A percentile compares a stretch with the other conserved stretches of the same genome.
Evolutionary conservation across 2,329 filamentous ascomycete genomes (phyloP).

Genomic region (Raffaelea ambrosiae): DNA sequence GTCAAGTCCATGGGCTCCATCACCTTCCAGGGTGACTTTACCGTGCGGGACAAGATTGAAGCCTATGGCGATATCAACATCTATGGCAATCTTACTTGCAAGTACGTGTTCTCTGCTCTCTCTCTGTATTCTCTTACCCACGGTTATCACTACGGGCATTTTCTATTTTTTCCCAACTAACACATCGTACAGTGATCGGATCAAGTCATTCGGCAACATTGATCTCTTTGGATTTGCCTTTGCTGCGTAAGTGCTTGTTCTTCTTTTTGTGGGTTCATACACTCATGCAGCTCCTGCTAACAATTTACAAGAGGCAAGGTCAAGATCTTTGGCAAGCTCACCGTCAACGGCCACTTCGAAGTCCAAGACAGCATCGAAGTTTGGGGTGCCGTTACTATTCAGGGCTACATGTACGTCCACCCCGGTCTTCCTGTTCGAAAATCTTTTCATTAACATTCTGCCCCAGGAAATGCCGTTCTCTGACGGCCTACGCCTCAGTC

Average conservation of each 20-base stretch:
- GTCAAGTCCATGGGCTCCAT: slow-evolving; percentile 37
- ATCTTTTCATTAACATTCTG: not conserved
- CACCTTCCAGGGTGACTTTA: slow-evolving; percentile 33
- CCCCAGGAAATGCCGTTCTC: slow-evolving; percentile 32
- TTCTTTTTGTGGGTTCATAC: too few species aligned
- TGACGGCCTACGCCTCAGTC: slow-evolving; percentile 36
- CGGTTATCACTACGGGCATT: not conserved
- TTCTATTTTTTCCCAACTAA: not conserved
- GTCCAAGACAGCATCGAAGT: slow-evolving; percentile 33
- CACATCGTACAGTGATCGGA: slow-evolving; percentile 23
- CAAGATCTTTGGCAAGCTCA: slow-evolving; percentile 38
- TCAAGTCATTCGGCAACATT: slow-evolving; percentile 40
- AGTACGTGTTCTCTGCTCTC: slow-evolving; percentile 21
- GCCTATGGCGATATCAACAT: slow-evolving; percentile 36
- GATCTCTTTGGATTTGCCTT: slow-evolving; percentile 28
- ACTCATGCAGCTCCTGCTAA: not conserved
- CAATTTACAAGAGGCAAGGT: slow-evolving; percentile 29
- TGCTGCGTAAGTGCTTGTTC: slow-evolving; percentile 23
- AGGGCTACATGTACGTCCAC: slow-evolving; percentile 32
- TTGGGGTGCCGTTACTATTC: slow-evolving; percentile 36
- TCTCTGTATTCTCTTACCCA: not conserved
- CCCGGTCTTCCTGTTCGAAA: not conserved
- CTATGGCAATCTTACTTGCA: slow-evolving; percentile 32
- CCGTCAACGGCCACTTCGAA: slow-evolving; percentile 31
- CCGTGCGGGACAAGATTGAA: slow-evolving; percentile 34